Base-by-base conservation (phyloP, 2,329 filamentous ascomycete genomes). In the Trichophyton mentagrophytes region DNA sequence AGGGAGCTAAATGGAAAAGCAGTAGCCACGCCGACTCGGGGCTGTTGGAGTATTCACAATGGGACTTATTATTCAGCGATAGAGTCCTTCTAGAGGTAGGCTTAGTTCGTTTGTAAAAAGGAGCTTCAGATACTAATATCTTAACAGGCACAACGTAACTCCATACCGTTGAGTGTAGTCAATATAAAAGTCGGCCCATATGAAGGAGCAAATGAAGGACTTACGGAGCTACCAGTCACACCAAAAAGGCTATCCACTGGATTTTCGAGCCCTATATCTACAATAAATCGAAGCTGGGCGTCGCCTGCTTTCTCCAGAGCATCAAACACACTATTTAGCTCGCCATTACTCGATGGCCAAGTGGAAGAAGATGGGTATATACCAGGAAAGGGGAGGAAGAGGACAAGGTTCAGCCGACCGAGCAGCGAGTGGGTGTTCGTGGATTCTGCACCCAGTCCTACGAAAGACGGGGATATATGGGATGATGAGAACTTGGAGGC, bases 281-380 rank as follows among this genome's bases (percentile, higher is more conserved):
- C 22, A 33, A 17, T 27, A 38, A 49, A 59, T 27, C 27, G 15
- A 42, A 60, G 15, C n/a, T 93, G 85, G 75, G 78, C 82, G 3
- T 95, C 90, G 2, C 90, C 90, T 0, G 88, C 89, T 0, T 95
- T 95, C 66, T 74, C 89, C 20, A 91, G 88, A 70, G 80, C 86
- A 59, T 80, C 83, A 13, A 80, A 87, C 60, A 76, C 87, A 3
- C 90, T 87, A 0, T 86, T 86, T 61, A 85, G 85, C 1, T 82
- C 84, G 64, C 80, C 80, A 3, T 79, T 79, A 1, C 80, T 84
- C 64, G 85, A 90, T 66, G 81, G 85, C 2, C 86, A 92, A 58
- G 71, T 69, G 13, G 85, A 89, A 62, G 87, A 88, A 27, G 84
- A 88, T 70, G 82, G 82, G 1, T 79, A 79, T 47, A 76, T 82